phyloP scores from a whole-genome alignment of 495 filamentous ascomycete species.

The Penicillium fimorum region DNA sequence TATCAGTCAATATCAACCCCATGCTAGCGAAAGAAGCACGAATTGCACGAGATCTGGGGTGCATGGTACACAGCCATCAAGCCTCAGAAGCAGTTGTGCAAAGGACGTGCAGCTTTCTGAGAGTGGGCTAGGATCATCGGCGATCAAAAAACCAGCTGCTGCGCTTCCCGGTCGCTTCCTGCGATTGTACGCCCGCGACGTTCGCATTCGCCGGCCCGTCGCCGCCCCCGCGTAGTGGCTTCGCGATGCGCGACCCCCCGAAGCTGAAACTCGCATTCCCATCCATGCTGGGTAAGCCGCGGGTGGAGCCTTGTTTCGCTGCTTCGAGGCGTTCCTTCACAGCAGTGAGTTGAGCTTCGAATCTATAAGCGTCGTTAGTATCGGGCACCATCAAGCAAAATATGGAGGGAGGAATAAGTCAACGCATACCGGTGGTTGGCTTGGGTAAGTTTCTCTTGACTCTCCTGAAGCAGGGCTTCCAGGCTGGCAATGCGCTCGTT shows the following conservation, averaged over 20 bases:
- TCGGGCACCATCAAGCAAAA: not conserved
- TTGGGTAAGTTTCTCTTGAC: slow-evolving; percentile 92
- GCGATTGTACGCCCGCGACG: slow-evolving; percentile 44
- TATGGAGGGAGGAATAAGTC: slow-evolving; percentile 2
- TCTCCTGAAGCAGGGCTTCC: slow-evolving; percentile 89
- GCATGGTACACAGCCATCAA: slow-evolving; percentile 21
- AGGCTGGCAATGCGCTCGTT: slow-evolving; percentile 95
- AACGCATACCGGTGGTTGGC: slow-evolving; percentile 86
- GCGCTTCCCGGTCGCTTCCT: slow-evolving; percentile 46
- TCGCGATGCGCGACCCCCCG: slow-evolving; percentile 82
- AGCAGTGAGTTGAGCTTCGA: slow-evolving; percentile 93
- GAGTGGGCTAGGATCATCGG: slow-evolving; percentile 34
- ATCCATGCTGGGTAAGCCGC: slow-evolving; percentile 67
- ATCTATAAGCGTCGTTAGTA: slow-evolving; percentile 53
- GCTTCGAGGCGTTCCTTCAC: slow-evolving; percentile 98
- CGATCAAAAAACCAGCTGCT: slow-evolving; percentile 53
- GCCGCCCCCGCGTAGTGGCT: slow-evolving; percentile 92
- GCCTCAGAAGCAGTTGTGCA: slow-evolving; percentile 20
- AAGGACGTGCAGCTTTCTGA: slow-evolving; percentile 20
- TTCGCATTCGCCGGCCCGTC: slow-evolving; percentile 31
- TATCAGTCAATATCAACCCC: slow-evolving; percentile 17
- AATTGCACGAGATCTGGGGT: slow-evolving; percentile 25
- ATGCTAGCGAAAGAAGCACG: slow-evolving; percentile 25
- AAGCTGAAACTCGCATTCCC: slow-evolving; percentile 69
- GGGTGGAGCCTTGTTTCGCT: slow-evolving; percentile 84